Percentiles rank a stretch among this genome's conserved stretches.
Evolutionary conservation across 306 rosid species (phyloP).

Genomic region (Hylodesmum podocarpum): DNA sequence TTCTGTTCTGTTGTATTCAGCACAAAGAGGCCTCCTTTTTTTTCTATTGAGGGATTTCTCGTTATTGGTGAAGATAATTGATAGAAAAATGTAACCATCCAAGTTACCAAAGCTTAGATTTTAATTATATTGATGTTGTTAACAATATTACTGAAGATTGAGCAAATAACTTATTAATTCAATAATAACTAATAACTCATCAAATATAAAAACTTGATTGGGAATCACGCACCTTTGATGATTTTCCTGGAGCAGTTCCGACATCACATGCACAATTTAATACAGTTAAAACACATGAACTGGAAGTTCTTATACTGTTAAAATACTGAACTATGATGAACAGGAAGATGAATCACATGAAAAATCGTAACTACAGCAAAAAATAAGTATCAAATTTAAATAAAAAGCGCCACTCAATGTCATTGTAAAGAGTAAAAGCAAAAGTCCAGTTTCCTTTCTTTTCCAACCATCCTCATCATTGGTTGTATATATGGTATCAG

Average conservation of each 20-base stretch:
- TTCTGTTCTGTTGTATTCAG: background rate
- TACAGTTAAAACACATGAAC: conserved; percentile 41
- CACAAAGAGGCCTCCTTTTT: background rate
- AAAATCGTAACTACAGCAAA: conserved; percentile 23
- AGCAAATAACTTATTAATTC: background rate
- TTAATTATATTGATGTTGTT: background rate
- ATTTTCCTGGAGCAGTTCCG: conserved; percentile 65
- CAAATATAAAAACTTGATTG: background rate
- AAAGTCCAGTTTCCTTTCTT: background rate
- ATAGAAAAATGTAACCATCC: conserved; percentile 2
- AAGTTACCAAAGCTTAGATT: background rate
- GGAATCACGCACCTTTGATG: conserved; percentile 64
- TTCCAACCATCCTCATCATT: background rate
- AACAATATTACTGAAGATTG: background rate
- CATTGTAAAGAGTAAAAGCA: background rate
- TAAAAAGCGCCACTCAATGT: background rate
- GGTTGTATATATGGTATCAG: background rate
- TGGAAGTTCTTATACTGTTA: conserved; percentile 28
- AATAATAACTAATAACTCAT: background rate
- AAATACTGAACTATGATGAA: conserved; percentile 20
- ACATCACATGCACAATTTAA: conserved; percentile 41
- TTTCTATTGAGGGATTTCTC: background rate
- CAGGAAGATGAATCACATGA: background rate
- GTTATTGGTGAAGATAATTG: background rate
- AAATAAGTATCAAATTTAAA: background rate